These are phyloP conservation scores for Arthrobotrys sinensis DNA, from an alignment of 2,329 filamentous ascomycete species.

Conservation along the genomic window DNA sequence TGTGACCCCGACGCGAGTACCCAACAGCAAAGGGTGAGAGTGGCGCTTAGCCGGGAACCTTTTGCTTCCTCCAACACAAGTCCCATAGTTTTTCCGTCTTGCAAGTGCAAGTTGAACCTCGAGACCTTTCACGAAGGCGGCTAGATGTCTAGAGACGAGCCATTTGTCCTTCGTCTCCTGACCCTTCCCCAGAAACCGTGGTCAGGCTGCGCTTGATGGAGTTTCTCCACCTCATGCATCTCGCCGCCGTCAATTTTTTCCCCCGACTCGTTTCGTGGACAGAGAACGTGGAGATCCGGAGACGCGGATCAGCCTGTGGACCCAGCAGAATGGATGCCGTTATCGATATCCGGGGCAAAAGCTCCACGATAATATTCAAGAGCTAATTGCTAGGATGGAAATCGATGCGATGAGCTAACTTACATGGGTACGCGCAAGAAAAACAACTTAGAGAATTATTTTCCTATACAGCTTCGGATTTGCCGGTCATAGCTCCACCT, in stretches of 20 bases:
- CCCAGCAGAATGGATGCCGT: conserved; percentile 31
- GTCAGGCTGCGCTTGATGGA: conserved; percentile 12
- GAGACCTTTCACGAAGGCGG: conserved; percentile 13
- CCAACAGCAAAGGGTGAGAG: background rate
- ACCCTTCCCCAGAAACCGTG: background rate
- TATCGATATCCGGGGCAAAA: conserved; percentile 41
- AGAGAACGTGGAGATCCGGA: conserved; percentile 39
- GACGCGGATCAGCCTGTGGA: conserved; percentile 22
- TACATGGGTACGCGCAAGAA: background rate
- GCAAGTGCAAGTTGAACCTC: background rate
- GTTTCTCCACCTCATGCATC: conserved; percentile 23
- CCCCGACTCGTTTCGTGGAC: conserved; percentile 48
- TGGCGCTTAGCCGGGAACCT: conserved; percentile 12
- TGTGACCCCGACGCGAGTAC: conserved; percentile 32
- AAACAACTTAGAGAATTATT: background rate
- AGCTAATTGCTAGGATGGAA: background rate
- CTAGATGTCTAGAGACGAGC: conserved; percentile 48
- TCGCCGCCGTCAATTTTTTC: conserved; percentile 23
- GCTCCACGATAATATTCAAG: background rate
- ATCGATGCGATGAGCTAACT: conserved; percentile 32
- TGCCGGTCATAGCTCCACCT: conserved; percentile 18
- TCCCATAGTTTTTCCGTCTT: conserved; percentile 36
- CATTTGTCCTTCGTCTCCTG: conserved; percentile 28
- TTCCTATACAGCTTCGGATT: background rate
- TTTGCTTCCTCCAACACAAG: background rate